These are phyloP conservation scores for Trametes elegans DNA, from an alignment of 768 basidiomycete genomes.

Conservation along the genomic window DNA sequence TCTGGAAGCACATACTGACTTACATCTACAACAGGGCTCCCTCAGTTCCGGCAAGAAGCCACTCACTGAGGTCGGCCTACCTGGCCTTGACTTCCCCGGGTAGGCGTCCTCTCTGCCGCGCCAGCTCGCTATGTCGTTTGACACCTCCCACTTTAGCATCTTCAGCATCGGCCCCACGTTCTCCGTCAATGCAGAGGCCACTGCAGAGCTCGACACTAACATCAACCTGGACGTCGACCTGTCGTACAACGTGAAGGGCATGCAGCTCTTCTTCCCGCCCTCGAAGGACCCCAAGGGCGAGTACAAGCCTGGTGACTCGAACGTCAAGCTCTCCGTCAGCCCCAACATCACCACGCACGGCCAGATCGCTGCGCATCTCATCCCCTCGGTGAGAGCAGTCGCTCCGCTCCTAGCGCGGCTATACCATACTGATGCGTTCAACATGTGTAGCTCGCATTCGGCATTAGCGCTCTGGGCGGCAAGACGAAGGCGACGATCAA, in stretches of 20 bases:
- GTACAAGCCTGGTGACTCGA: constrained; percentile 25
- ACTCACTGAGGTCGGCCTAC: constrained; percentile 42
- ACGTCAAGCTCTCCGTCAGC: constrained; percentile 40
- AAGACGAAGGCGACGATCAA: constrained; percentile 39
- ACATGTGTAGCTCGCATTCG: constrained; percentile 36
- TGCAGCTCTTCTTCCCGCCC: constrained; percentile 45
- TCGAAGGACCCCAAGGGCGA: constrained; percentile 19
- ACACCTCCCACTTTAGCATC: constrained; percentile 31
- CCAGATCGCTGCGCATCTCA: constrained; percentile 45
- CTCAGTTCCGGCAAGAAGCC: constrained; percentile 43
- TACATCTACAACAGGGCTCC: constrained; percentile 29
- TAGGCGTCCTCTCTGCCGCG: constrained; percentile 22
- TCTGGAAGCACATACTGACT: not conserved
- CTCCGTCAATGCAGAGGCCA: constrained; percentile 36
- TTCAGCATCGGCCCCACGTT: constrained; percentile 49
- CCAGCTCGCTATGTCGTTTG: not conserved
- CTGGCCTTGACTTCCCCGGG: constrained; percentile 51
- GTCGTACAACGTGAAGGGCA: constrained; percentile 41
- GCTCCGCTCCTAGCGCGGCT: not conserved
- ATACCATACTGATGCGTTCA: not conserved
- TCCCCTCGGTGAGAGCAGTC: constrained; percentile 32
- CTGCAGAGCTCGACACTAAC: constrained; percentile 33
- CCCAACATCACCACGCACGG: constrained; percentile 42
- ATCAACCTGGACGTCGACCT: constrained; percentile 42
- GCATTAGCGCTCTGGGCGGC: constrained; percentile 40